Base-by-base conservation (phyloP, 306 rosid species). In the Begonia loranthoides region DNA sequence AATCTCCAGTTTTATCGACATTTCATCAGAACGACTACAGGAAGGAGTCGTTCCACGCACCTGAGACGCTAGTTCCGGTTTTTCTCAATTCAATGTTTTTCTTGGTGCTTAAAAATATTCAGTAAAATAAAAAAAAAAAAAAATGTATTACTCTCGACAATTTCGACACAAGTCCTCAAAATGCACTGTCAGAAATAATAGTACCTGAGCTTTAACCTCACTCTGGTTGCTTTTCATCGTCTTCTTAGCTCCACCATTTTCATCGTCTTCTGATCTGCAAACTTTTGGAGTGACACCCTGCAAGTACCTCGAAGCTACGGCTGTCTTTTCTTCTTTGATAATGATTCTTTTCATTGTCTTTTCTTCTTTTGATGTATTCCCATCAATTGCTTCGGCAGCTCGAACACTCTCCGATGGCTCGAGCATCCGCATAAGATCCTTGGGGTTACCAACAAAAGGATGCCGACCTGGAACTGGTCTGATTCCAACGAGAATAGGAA, bases 291-390 rank as follows among this genome's bases (percentile, higher is more conserved):
- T 57, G 62, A 80, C 78, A 51, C 94, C 86, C 62, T 73, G 90
- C 99, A 90, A 80, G 50, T 90, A 86, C 80, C 99, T 75, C 5
- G 99, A 90, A 10, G 92, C 73, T 55, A 90, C 94, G 36, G 50
- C 77, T 39, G 74, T 62, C 45, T 76, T 90, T 62, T 90, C 94
- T 72, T 90, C 92, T 63, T 86, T 90, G 40, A 90, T 82, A 43
- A 82, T 71, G 66, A 90, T 63, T 73, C 66, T 82, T n/a, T 80
- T 84, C 61, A 33, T 65, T 78, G 54, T 77, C 85, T 73, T 76
- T 79, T 44, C 62, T 69, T 50, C 80, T 46, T 48, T 49, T 2
- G 62, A 52, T 58, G 73, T 79, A 4, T 71, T 49, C 50, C 68
- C 57, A 50, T 39, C 49, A 45, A 17, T 58, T 65, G 59, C 76